Percentiles rank a stretch among this genome's conserved stretches.
These are phyloP conservation scores for Trypanosoma caninum DNA, from an alignment of 208 protist species.

Conservation along the genomic window DNA sequence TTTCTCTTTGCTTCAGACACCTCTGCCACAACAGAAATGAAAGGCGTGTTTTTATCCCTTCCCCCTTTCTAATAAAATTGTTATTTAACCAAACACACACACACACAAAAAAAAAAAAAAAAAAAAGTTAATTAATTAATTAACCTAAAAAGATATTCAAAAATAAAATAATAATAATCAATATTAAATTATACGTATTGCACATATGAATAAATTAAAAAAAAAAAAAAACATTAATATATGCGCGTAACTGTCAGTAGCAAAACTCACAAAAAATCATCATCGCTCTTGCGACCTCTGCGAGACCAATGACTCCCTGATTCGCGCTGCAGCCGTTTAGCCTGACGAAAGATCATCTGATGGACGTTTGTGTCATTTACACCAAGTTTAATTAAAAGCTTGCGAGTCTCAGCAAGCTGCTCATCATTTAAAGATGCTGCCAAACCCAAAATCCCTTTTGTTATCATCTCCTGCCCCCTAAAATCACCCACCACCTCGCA, in stretches of 20 bases:
- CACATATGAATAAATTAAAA: background rate
- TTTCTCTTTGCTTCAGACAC: no score
- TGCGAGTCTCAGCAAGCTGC: slow-evolving; percentile 37
- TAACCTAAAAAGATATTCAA: background rate
- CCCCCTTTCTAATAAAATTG: no score
- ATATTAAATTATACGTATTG: background rate
- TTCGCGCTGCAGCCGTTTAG: slow-evolving; percentile 34
- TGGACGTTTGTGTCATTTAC: slow-evolving; percentile 34
- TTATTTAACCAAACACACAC: background rate
- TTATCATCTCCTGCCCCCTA: slow-evolving; percentile 38
- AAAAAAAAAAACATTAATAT: no score
- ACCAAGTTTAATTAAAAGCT: slow-evolving; percentile 30
- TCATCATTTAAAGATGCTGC: slow-evolving; percentile 59
- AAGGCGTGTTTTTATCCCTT: no score
- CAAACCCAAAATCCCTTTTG: slow-evolving; percentile 37
- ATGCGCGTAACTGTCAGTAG: no score
- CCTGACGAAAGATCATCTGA: slow-evolving; percentile 35
- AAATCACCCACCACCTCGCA: slow-evolving; percentile 32
- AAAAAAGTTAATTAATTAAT: background rate
- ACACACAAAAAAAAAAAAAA: slow-evolving; percentile 1
- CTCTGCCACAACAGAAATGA: no score
- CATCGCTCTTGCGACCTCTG: slow-evolving; percentile 4
- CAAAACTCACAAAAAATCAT: slow-evolving; percentile 6
- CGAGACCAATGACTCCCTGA: slow-evolving; percentile 17
- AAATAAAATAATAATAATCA: background rate